Evolutionary conservation across 139 green algal species (phyloP).

Genomic region (Chlamydomonas asymmetrica): DNA sequence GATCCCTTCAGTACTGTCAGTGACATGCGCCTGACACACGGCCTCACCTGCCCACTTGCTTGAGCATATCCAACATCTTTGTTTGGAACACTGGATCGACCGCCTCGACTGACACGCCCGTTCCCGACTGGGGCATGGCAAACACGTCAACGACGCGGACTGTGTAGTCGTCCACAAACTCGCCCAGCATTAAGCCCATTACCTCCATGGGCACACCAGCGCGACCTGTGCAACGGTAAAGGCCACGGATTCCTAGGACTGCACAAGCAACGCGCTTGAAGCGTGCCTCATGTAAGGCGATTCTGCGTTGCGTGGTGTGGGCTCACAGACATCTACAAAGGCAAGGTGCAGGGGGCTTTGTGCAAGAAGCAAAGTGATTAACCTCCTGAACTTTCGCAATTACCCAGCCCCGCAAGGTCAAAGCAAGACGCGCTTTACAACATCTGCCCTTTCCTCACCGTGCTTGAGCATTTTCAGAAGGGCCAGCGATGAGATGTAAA

Average conservation of each 20-base stretch:
- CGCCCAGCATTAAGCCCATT: conserved; percentile 99
- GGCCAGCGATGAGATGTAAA: conserved; percentile 97
- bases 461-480: conserved; percentile 99
- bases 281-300: no score
- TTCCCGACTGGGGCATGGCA: conserved; percentile 98
- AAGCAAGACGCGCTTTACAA: background rate
- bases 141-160: conserved; percentile 98
- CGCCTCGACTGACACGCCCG: conserved; percentile 96
- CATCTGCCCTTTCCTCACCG: conserved; percentile 58
- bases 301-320: no score
- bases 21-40: no score
- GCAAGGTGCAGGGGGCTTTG: no score
- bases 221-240: conserved; percentile 70
- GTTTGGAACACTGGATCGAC: conserved; percentile 99
- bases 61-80: conserved; percentile 99
- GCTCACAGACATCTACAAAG: no score
- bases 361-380: no score
- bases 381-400: no score
- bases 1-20: no score
- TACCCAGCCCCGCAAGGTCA: background rate
- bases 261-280: no score
- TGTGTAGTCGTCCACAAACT: conserved; percentile 99
- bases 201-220: conserved; percentile 99
- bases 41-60: conserved; percentile 91
- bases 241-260: no score